Evolutionary conservation across 2,329 filamentous ascomycete species (phyloP).

Genomic region (Aureobasidium sp.): DNA sequence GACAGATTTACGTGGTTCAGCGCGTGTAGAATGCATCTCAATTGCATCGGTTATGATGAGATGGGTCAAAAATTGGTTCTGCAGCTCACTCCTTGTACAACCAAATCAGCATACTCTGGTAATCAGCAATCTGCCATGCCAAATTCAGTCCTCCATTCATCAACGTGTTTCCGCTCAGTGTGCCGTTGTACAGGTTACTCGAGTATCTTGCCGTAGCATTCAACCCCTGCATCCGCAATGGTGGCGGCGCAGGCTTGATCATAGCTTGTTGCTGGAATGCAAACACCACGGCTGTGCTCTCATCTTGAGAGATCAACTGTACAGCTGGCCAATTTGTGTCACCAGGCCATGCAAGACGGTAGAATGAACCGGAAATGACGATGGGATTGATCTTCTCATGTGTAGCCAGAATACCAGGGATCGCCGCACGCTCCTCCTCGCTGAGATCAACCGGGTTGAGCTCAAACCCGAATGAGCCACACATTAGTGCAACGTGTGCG

Average conservation of each 20-base stretch:
- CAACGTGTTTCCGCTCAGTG: constrained; percentile 49
- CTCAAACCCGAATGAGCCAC: constrained; percentile 57
- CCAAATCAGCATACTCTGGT: constrained; percentile 49
- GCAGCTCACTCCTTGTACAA: constrained; percentile 36
- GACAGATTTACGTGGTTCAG: too few relatives aligned
- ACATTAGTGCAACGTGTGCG: constrained; percentile 60
- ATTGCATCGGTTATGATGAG: too few relatives aligned
- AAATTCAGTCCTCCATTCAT: constrained; percentile 55
- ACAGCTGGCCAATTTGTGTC: constrained; percentile 55
- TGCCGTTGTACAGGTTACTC: constrained; percentile 41
- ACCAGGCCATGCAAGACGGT: constrained; percentile 49
- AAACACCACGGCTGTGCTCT: constrained; percentile 45
- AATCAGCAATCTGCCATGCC: constrained; percentile 41
- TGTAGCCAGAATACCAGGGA: constrained; percentile 46
- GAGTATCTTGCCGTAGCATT: constrained; percentile 45
- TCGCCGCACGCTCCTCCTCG: constrained; percentile 41
- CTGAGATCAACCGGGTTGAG: constrained; percentile 47
- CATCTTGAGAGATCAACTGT: constrained; percentile 48
- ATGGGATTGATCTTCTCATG: constrained; percentile 52
- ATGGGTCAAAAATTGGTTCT: too few relatives aligned
- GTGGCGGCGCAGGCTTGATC: constrained; percentile 46
- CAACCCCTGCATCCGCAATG: constrained; percentile 48
- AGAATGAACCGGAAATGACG: constrained; percentile 50
- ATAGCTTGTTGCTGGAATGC: constrained; percentile 49
- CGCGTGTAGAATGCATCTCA: too few relatives aligned